These are phyloP conservation scores for Laburnicola sp. DNA, from an alignment of 2,329 filamentous ascomycete genomes.

Conservation along the genomic window DNA sequence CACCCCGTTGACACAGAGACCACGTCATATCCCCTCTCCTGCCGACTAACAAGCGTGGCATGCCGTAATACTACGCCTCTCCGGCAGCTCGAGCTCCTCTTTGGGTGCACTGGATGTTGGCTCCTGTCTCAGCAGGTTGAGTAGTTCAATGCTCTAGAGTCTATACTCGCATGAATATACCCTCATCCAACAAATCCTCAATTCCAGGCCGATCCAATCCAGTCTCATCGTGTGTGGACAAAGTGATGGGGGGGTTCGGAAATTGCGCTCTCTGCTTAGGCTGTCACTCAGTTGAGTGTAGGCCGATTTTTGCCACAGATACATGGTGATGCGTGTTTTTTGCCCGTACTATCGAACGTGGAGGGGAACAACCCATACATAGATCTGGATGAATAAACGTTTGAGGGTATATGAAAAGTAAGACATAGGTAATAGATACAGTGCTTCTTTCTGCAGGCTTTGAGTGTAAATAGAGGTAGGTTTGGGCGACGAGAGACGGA, in stretches of 20 bases:
- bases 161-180: conserved; percentile 20
- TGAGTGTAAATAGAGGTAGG: not conserved
- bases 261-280: too few relatives aligned
- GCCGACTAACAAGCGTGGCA: conserved; percentile 11
- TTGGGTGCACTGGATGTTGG: too few relatives aligned
- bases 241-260: too few relatives aligned
- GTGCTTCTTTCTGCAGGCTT: not conserved
- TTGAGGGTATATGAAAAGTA: too few relatives aligned
- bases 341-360: too few relatives aligned
- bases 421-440: not conserved
- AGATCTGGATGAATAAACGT: too few relatives aligned
- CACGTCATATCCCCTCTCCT: conserved; percentile 9
- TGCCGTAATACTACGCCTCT: conserved; percentile 18
- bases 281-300: too few relatives aligned
- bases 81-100: conserved; percentile 1
- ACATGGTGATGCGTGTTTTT: too few relatives aligned
- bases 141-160: conserved; percentile 1
- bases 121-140: too few relatives aligned
- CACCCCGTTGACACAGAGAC: not conserved
- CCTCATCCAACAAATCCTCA: conserved; percentile 18
- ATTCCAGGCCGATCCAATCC: conserved; percentile 19
- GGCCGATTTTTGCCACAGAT: too few relatives aligned
- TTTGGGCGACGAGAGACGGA: not conserved
- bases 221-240: too few relatives aligned
- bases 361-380: too few relatives aligned